Evolutionary conservation across 352 stramenopile genomes (phyloP), one percentile per base, ranked within the genome.

Genomic region (Globisporangium cylindrosporum): DNA sequence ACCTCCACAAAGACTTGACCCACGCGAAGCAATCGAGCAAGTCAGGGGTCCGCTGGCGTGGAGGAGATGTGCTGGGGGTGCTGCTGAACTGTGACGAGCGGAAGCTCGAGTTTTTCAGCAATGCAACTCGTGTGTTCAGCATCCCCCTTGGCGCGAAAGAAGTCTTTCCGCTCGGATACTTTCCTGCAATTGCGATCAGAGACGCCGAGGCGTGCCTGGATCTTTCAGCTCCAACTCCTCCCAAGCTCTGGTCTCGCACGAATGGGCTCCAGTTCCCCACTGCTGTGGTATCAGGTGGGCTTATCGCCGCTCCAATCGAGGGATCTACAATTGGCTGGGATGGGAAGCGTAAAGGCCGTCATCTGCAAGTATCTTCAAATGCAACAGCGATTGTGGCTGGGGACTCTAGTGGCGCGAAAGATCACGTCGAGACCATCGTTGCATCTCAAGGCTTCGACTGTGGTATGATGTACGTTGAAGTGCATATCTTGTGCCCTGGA

Each of bases 161-260:
- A 43, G 59, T 60, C 0, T 67, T 71, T 32, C 64, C 57, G 15
- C 74, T 66, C 43, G 76, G 73, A 4, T 79, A 85, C 29, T 90
- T 84, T 57, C 81, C 81, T 43, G 78, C 81, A 15, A 72, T 96
- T 34, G 88, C 82, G 10, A 49, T 94, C 18, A 73, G 73, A 32
- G 75, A 83, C 38, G 76, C 85, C 34, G 84, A 94, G 51, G 53
- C 94, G 10, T 72, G 78, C 55, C 92, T 87, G 78, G 79, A 96
- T 64, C 70, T 95, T 18, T 70, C 68, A 9, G 73, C 86, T 14
- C 60, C 72, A 20, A 69, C 92, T 27, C 87, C 86, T 18, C 65
- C 81, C 9, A 91, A 90, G 27, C 60, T 95, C 3, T 93, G 86
- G 80, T 82, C 70, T 43, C 55, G 69, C 7, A 84, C 68, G 48